Conservation (phyloP, 2,329 filamentous ascomycete genomes). For the Dactylellina parvicollis region DNA sequence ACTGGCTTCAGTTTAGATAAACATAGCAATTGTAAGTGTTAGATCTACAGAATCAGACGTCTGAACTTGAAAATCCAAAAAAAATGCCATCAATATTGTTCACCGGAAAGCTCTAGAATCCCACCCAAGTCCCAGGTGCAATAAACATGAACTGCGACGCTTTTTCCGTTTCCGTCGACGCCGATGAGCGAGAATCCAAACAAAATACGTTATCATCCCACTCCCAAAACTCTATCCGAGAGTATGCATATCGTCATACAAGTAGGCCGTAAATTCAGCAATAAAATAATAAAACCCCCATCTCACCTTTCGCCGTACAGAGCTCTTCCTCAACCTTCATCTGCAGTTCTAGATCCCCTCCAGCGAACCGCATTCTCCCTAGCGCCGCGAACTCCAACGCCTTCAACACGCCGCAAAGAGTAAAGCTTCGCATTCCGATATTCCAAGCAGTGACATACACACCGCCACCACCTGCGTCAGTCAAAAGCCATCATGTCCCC, state of each 20-base stretch:
- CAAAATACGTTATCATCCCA: slow-evolving; percentile 15
- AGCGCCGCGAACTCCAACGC: slow-evolving; percentile 10
- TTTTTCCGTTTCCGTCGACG: slow-evolving; percentile 24
- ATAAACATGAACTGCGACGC: not conserved
- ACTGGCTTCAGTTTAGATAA: too few relatives aligned
- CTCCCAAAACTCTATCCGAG: slow-evolving; percentile 1
- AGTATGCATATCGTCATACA: slow-evolving; percentile 9
- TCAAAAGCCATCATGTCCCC: not conserved
- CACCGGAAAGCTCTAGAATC: too few relatives aligned
- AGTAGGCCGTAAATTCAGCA: too few relatives aligned
- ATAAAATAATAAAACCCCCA: not conserved
- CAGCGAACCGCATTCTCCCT: not conserved
- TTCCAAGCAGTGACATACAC: not conserved
- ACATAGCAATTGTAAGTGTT: too few relatives aligned
- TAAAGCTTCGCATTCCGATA: slow-evolving; percentile 1
- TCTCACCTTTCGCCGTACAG: not conserved
- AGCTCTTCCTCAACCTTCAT: not conserved
- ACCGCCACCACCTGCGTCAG: not conserved
- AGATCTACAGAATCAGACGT: too few relatives aligned
- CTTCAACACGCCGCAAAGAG: slow-evolving; percentile 22
- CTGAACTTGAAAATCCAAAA: too few relatives aligned
- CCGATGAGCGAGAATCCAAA: slow-evolving; percentile 27
- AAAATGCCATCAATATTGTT: too few relatives aligned
- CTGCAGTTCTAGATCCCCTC: not conserved
- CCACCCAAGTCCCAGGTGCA: slow-evolving; percentile 24